Percentiles rank a stretch among this genome's conserved stretches.
These are phyloP conservation scores for Xylariaceae sp. DNA, from an alignment of 2,329 filamentous ascomycete genomes.

Conservation along the genomic window DNA sequence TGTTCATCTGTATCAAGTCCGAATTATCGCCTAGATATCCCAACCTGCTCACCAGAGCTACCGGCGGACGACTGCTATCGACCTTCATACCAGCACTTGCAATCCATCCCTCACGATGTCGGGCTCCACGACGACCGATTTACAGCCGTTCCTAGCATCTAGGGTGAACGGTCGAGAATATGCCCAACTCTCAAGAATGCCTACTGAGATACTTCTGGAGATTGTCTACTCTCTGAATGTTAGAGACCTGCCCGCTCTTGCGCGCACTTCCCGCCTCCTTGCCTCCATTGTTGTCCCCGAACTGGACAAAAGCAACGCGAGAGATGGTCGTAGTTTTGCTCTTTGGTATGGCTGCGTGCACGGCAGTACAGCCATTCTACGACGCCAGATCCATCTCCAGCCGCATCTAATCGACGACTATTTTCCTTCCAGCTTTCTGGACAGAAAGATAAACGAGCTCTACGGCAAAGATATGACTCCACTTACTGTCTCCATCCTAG, in stretches of 20 bases:
- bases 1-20: too few relatives aligned
- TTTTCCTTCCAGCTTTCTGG: background rate
- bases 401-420: conserved; percentile 1
- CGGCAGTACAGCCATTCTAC: conserved; percentile 2
- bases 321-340: background rate
- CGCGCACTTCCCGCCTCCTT: conserved; percentile 3
- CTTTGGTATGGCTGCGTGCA: conserved; percentile 10
- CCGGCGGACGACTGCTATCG: too few relatives aligned
- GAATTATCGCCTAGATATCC: too few relatives aligned
- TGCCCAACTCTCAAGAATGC: background rate
- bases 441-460: background rate
- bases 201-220: conserved; percentile 5
- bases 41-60: too few relatives aligned
- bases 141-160: background rate
- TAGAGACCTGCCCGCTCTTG: conserved; percentile 10
- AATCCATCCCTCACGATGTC: too few relatives aligned
- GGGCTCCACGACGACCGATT: background rate
- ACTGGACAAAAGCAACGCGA: background rate
- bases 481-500: conserved; percentile 1
- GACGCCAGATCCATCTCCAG: conserved; percentile 2
- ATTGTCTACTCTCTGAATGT: conserved; percentile 4
- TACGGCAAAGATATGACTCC: conserved; percentile 6
- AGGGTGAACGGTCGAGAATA: background rate
- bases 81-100: too few relatives aligned
- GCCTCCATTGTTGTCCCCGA: conserved; percentile 1